Evolutionary conservation across 768 basidiomycete species (phyloP), one percentile per base, ranked within the genome.

Genomic region (Phlebiopsis gigantea): DNA sequence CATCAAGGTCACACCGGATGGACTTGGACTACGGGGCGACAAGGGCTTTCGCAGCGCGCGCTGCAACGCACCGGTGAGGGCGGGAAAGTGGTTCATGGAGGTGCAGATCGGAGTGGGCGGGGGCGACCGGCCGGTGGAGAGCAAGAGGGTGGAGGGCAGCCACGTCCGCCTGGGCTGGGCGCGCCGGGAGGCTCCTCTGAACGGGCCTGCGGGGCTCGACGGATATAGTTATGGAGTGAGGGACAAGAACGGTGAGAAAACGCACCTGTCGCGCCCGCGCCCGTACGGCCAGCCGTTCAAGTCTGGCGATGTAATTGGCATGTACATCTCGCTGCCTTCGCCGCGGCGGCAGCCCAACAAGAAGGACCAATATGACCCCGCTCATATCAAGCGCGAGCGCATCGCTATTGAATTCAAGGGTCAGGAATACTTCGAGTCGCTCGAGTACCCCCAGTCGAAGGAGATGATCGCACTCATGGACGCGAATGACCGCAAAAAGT

Each of bases 11-110:
- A 84, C 88, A 0, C 84, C 82, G 55, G 90, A 95, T 63, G 93
- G 90, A 0, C 68, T 88, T 2, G 80, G 82, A 1, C 72, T 95
- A 53, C 75, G 82, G 1, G 92, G 95, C 6, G 87, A 88, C 66
- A 90, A 88, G 51, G 97, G 97, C 4, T 98, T 93, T 69, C 77
- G 96, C 24, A 92, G 90, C 63, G 93, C 88, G 2, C 81, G 97
- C 22, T 87, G 87, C 57, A 98, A 97, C 69, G 87, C 91, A 1
- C 90, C 93, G 0, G 79, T 98, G 21, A 78, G 92, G 22, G 85
- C 94, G 63, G 97, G 97, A 5, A 81, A 79, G 12, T 98, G 93
- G 93, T 98, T 94, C 69, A 83, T 94, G 78, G 97, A 99, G 75
- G 83, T 96, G 46, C 82, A 82, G 67, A 78, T 98, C 61, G 74